phyloP scores from a whole-genome alignment of 2,329 filamentous ascomycete genomes.

The Apiospora marii region DNA sequence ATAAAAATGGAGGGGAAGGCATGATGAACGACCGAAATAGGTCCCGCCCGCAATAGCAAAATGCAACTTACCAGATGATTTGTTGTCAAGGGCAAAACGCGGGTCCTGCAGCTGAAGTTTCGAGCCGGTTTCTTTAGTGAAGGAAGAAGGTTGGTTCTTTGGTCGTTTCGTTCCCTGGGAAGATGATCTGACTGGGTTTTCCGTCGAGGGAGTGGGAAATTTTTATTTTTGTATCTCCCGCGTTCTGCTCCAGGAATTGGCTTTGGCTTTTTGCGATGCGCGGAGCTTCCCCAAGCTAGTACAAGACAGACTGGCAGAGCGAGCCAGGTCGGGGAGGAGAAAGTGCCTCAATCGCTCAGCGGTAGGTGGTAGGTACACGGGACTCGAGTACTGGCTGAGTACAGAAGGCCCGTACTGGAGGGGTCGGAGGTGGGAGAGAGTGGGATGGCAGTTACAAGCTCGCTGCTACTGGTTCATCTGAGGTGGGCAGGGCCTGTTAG shows the following conservation, averaged over 20 bases:
- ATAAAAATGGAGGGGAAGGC: constrained; percentile 18
- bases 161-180: constrained; percentile 15
- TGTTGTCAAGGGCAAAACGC: constrained; percentile 22
- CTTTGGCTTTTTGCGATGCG: constrained; percentile 20
- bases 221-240: constrained; percentile 22
- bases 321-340: background rate
- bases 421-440: constrained; percentile 17
- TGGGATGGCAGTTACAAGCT: constrained; percentile 16
- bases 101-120: constrained; percentile 24
- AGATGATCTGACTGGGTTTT: constrained; percentile 18
- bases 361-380: background rate
- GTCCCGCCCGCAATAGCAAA: constrained; percentile 10
- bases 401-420: constrained; percentile 2
- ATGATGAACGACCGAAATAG: constrained; percentile 19
- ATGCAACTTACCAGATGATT: constrained; percentile 15
- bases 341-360: constrained; percentile 14
- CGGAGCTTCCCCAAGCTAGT: constrained; percentile 22
- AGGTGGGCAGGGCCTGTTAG: background rate
- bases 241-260: constrained; percentile 17
- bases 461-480: constrained; percentile 13
- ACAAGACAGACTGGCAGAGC: constrained; percentile 6
- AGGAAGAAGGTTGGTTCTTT: constrained; percentile 4
- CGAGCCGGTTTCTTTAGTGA: constrained; percentile 22
- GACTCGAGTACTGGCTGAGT: background rate
- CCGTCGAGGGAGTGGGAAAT: background rate